Evolutionary conservation across 2,329 filamentous ascomycete species (phyloP).

Genomic region (Microdochium paspali): DNA sequence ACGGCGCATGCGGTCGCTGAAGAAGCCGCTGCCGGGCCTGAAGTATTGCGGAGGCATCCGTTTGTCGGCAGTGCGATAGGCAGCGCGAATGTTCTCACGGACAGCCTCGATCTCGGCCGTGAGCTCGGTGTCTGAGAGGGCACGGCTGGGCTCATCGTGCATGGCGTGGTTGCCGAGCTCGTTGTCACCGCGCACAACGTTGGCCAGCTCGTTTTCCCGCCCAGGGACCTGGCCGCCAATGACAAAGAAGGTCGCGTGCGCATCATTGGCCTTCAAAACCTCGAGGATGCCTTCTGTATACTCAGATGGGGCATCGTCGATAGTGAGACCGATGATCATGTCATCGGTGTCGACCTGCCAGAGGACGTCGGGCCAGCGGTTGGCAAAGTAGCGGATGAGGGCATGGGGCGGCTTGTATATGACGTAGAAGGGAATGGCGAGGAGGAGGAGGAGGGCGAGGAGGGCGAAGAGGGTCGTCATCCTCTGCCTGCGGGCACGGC

Average conservation of each 20-base stretch:
- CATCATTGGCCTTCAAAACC: constrained; percentile 55
- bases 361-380: constrained; percentile 68
- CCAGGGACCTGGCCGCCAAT: constrained; percentile 68
- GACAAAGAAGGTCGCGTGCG: constrained; percentile 78
- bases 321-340: constrained; percentile 70
- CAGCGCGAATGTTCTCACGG: constrained; percentile 25
- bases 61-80: constrained; percentile 21
- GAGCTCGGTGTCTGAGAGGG: constrained; percentile 50
- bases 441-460: constrained; percentile 22
- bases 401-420: constrained; percentile 74
- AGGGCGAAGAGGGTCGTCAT: constrained; percentile 44
- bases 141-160: constrained; percentile 69
- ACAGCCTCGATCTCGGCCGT: constrained; percentile 55
- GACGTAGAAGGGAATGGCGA: constrained; percentile 45
- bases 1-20: constrained; percentile 59
- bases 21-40: constrained; percentile 77
- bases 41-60: constrained; percentile 52
- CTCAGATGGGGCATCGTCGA: constrained; percentile 75
- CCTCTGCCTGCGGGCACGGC: constrained; percentile 47
- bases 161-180: constrained; percentile 85
- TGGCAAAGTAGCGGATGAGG: constrained; percentile 61
- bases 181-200: constrained; percentile 51
- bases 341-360: constrained; percentile 53
- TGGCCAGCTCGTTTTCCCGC: constrained; percentile 41
- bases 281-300: constrained; percentile 63